Conservation (phyloP, 225 moss, liverwort and hornwort genomes). For the Polytrichum formosum region DNA sequence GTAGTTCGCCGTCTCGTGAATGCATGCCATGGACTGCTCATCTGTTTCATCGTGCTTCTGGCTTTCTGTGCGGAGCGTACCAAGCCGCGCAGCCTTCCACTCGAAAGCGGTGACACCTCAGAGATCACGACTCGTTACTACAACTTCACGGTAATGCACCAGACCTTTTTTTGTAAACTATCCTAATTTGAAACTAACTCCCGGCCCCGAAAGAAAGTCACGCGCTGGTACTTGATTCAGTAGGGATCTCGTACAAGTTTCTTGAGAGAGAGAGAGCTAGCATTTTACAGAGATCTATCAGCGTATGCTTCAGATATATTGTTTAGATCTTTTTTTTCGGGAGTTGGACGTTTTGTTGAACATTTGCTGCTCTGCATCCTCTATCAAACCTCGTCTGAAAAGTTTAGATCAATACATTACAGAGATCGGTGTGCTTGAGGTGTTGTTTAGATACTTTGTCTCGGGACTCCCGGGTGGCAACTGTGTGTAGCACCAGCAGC, state of each 20-base stretch:
- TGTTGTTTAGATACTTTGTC: no score
- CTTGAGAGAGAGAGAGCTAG: neutral
- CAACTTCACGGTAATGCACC: neutral
- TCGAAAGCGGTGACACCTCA: neutral
- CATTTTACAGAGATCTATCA: neutral
- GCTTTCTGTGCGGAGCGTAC: neutral
- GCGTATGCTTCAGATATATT: neutral
- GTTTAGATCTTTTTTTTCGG: neutral
- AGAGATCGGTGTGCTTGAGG: no score
- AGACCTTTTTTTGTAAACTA: neutral
- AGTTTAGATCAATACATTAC: no score
- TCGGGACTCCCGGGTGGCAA: no score
- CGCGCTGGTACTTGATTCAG: neutral
- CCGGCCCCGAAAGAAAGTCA: neutral
- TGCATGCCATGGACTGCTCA: neutral
- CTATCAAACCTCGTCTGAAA: no score
- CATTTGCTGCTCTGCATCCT: no score
- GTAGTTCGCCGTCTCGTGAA: no score
- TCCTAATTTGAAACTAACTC: neutral
- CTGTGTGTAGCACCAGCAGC: no score
- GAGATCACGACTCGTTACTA: constrained; percentile 1
- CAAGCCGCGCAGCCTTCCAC: neutral
- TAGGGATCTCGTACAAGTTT: neutral
- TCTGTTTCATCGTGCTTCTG: neutral
- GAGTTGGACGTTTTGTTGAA: no score